Evolutionary conservation across 1,139 yeast species (phyloP).

Genomic region (Yamadazyma oceani): DNA sequence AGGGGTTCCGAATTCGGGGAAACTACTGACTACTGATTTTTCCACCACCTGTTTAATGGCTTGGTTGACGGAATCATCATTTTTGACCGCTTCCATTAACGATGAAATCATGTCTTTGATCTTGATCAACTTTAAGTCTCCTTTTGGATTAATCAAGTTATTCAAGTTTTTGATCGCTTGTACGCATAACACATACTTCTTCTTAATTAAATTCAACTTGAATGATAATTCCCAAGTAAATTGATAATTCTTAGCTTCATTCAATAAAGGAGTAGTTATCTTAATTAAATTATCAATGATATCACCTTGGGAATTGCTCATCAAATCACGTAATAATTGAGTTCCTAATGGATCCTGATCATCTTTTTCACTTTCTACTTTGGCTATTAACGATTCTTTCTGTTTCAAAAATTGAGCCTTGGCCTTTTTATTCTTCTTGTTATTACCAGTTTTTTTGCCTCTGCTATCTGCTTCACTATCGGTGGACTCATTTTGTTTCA

Average conservation of each 20-base stretch:
- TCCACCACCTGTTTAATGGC: slow-evolving; percentile 48
- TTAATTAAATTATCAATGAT: slow-evolving; percentile 31
- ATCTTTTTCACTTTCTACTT: slow-evolving; percentile 44
- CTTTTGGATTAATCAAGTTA: slow-evolving; percentile 24
- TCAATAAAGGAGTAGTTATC: slow-evolving; percentile 32
- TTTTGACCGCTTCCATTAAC: slow-evolving; percentile 24
- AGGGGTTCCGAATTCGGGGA: slow-evolving; percentile 23
- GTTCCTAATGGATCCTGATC: slow-evolving; percentile 53
- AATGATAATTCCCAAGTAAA: slow-evolving; percentile 41
- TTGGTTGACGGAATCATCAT: slow-evolving; percentile 32
- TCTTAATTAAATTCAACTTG: slow-evolving; percentile 37
- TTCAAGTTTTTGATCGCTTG: slow-evolving; percentile 44
- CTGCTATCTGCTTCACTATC: slow-evolving; percentile 20
- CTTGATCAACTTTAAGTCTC: slow-evolving; percentile 17
- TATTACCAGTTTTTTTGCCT: slow-evolving; percentile 25
- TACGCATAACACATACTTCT: slow-evolving; percentile 48
- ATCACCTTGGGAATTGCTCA: slow-evolving; percentile 22
- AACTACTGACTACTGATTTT: slow-evolving; percentile 38
- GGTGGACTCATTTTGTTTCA: slow-evolving; percentile 19
- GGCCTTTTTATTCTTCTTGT: slow-evolving; percentile 32
- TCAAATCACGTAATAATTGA: slow-evolving; percentile 31
- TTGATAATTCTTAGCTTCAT: slow-evolving; percentile 35
- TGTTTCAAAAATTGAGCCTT: slow-evolving; percentile 41
- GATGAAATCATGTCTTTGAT: slow-evolving; percentile 28
- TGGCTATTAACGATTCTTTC: slow-evolving; percentile 37